Evolutionary conservation across 495 filamentous ascomycete species (phyloP).

Genomic region (Neurospora pannonica): DNA sequence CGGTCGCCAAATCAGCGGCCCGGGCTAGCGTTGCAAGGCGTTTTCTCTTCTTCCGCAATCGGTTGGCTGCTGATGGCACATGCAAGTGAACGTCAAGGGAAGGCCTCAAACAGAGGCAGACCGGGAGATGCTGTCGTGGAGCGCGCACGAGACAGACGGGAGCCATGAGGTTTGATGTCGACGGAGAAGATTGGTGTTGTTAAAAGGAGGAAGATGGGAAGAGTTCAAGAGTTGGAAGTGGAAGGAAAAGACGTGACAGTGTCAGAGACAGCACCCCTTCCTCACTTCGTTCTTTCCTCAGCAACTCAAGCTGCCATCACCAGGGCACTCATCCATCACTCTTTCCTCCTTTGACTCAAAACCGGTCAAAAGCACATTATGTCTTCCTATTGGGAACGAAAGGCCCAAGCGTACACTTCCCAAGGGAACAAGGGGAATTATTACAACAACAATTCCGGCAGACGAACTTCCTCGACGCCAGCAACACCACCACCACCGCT

Average conservation of each 20-base stretch:
- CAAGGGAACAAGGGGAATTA: not conserved
- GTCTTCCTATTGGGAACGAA: not conserved
- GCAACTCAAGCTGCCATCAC: not conserved
- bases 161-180: too few species aligned
- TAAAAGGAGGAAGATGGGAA: not conserved
- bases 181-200: not conserved
- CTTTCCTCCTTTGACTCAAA: not conserved
- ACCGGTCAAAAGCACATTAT: not conserved
- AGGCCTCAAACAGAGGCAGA: not conserved
- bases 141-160: not conserved
- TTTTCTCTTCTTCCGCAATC: not conserved
- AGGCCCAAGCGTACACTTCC: not conserved
- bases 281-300: not conserved
- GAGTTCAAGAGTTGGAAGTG: not conserved
- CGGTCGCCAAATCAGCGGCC: not conserved
- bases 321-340: not conserved
- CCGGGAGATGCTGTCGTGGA: not conserved
- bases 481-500: constrained; percentile 8
- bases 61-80: not conserved
- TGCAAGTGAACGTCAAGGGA: not conserved
- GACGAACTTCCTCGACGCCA: not conserved
- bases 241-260: not conserved
- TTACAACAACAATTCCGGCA: not conserved
- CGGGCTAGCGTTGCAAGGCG: not conserved
- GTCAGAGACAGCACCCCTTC: not conserved